These are phyloP conservation scores for Nigrograna mackinnonii DNA, from an alignment of 2,329 filamentous ascomycete species.

Conservation along the genomic window DNA sequence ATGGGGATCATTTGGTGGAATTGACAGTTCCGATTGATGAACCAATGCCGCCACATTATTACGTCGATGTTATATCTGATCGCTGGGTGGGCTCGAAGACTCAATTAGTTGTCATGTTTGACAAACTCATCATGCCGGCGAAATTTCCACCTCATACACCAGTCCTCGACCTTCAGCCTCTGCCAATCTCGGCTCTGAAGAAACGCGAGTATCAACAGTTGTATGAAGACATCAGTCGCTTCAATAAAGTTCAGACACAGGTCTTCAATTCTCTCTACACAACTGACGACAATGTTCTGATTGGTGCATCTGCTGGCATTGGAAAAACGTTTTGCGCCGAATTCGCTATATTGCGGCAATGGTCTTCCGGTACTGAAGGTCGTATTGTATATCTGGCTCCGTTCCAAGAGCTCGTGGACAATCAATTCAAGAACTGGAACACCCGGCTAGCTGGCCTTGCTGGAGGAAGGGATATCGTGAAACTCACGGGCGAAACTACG, in stretches of 20 bases:
- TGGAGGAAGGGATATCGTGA: conserved; percentile 88
- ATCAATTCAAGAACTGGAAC: conserved; percentile 81
- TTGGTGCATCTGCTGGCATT: conserved; percentile 90
- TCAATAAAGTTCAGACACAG: conserved; percentile 98
- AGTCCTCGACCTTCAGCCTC: conserved; percentile 85
- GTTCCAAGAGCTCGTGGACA: conserved; percentile 90
- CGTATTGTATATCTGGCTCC: conserved; percentile 93
- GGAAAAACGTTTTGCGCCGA: conserved; percentile 98
- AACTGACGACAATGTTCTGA: conserved; percentile 89
- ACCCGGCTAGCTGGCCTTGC: conserved; percentile 71
- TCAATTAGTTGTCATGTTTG: conserved; percentile 88
- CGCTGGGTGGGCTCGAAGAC: conserved; percentile 99
- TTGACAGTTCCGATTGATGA: conserved; percentile 97
- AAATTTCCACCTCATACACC: conserved; percentile 95
- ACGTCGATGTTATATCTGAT: conserved; percentile 92
- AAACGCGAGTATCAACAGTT: conserved; percentile 77
- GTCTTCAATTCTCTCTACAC: conserved; percentile 93
- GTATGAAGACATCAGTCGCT: conserved; percentile 82
- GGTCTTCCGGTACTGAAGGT: conserved; percentile 71
- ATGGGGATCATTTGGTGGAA: conserved; percentile 92
- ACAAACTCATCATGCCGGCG: conserved; percentile 91
- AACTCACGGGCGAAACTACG: conserved; percentile 90
- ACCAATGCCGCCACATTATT: conserved; percentile 98
- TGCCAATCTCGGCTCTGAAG: conserved; percentile 89
- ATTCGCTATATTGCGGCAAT: conserved; percentile 87